Conservation (phyloP, 2,329 filamentous ascomycete species). For the Sporothrix sp. region DNA sequence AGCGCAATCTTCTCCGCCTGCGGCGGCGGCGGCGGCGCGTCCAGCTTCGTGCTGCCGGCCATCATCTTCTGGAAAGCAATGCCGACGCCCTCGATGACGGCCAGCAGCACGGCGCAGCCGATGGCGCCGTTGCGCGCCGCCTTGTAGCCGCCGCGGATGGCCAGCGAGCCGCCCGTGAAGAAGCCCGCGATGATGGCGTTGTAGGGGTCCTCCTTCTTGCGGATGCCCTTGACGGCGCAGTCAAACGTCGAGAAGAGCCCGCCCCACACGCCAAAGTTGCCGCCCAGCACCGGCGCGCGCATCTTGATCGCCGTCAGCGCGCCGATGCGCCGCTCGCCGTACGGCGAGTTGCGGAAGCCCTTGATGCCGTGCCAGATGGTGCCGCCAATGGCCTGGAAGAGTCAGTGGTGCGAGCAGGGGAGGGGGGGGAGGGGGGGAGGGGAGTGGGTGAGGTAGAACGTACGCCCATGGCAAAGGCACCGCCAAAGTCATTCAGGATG, state of each 20-base stretch:
- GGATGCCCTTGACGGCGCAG: slow-evolving; percentile 86
- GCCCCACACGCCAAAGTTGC: slow-evolving; percentile 98
- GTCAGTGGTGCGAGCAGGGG: neutral
- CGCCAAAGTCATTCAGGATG: slow-evolving; percentile 92
- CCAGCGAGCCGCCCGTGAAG: slow-evolving; percentile 87
- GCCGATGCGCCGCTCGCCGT: slow-evolving; percentile 91
- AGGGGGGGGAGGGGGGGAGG: neutral
- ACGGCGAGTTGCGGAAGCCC: slow-evolving; percentile 79
- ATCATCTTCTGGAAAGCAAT: slow-evolving; percentile 94
- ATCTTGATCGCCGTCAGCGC: slow-evolving; percentile 96
- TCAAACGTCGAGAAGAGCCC: slow-evolving; percentile 94
- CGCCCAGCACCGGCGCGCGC: slow-evolving; percentile 87
- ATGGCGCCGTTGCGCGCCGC: slow-evolving; percentile 93
- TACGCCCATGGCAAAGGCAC: slow-evolving; percentile 38
- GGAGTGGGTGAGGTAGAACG: neutral
- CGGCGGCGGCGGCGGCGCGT: slow-evolving; percentile 37
- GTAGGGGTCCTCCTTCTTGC: slow-evolving; percentile 96
- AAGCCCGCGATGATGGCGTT: slow-evolving; percentile 97
- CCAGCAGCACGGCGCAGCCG: slow-evolving; percentile 85
- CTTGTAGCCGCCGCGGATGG: slow-evolving; percentile 83
- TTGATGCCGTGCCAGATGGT: slow-evolving; percentile 97
- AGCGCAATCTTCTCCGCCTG: slow-evolving; percentile 12
- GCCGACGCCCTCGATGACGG: slow-evolving; percentile 93
- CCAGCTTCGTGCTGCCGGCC: slow-evolving; percentile 76
- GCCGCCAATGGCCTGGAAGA: slow-evolving; percentile 63